These are phyloP conservation scores for Ustilago crameri DNA, from an alignment of 1,284 basidiomycete genomes.

Conservation along the genomic window DNA sequence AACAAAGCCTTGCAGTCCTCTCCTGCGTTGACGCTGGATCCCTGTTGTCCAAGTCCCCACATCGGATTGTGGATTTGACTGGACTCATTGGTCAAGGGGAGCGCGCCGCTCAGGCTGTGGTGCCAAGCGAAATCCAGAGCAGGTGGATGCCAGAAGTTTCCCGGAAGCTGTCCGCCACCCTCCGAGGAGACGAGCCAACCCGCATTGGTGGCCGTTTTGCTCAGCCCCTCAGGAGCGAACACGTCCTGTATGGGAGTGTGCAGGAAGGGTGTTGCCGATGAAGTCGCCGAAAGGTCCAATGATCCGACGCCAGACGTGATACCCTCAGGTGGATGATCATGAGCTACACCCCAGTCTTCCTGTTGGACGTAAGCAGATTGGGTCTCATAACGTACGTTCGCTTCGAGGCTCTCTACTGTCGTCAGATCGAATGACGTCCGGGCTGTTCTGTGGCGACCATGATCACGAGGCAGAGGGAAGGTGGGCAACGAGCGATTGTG, in stretches of 20 bases:
- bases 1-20: not conserved
- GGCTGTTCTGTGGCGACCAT: no score
- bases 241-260: not conserved
- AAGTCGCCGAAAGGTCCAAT: constrained; percentile 9
- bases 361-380: not conserved
- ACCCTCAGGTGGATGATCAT: not conserved
- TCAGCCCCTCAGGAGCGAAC: not conserved
- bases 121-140: not conserved
- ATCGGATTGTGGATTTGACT: constrained; percentile 6
- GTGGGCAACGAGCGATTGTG: no score
- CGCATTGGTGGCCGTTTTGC: not conserved
- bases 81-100: not conserved
- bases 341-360: not conserved
- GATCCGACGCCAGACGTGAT: constrained; percentile 4
- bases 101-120: not conserved
- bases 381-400: not conserved
- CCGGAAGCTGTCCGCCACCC: not conserved
- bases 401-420: not conserved
- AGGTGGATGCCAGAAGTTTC: not conserved
- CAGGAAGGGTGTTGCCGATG: not conserved
- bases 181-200: not conserved
- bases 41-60: constrained; percentile 8
- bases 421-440: no score
- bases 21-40: not conserved
- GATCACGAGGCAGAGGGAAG: no score